Evolutionary conservation across 139 green algal species (phyloP).

Genomic region (Chloropicon primus): DNA sequence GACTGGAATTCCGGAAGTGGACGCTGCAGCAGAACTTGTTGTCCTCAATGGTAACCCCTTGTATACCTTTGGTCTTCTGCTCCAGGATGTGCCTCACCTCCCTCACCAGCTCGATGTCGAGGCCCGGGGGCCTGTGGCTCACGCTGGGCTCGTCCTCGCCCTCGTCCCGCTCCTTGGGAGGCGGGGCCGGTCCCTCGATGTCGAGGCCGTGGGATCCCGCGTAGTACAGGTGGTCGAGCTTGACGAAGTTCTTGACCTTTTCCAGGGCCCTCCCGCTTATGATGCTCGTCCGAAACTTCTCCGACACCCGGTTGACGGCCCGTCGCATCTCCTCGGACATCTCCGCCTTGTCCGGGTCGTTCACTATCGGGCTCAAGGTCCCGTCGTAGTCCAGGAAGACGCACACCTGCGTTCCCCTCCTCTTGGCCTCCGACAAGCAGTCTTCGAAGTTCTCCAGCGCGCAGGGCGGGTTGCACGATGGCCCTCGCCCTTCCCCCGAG

Average conservation of each 20-base stretch:
- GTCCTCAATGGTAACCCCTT: constrained; percentile 68
- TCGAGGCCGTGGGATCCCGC: constrained; percentile 94
- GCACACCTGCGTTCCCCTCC: constrained; percentile 56
- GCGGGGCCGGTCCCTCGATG: constrained; percentile 79
- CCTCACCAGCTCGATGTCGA: neutral
- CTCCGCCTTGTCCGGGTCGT: constrained; percentile 76
- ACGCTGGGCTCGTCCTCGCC: constrained; percentile 49
- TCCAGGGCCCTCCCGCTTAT: constrained; percentile 79
- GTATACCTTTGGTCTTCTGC: neutral
- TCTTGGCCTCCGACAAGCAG: neutral
- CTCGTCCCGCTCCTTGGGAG: constrained; percentile 23
- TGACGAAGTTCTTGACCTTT: constrained; percentile 85
- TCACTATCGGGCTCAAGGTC: constrained; percentile 94
- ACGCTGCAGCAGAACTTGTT: constrained; percentile 92
- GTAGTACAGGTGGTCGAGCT: constrained; percentile 87
- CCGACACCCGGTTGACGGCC: constrained; percentile 52
- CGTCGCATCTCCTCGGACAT: constrained; percentile 71
- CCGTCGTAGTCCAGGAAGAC: constrained; percentile 97
- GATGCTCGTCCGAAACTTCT: constrained; percentile 84
- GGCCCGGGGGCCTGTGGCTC: neutral
- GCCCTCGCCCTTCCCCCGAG: too few relatives aligned
- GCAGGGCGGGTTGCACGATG: neutral
- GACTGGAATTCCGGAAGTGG: constrained; percentile 80
- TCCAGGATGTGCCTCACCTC: neutral
- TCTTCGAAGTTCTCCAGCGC: constrained; percentile 1